Conservation (phyloP, 2,329 filamentous ascomycete genomes). For the Lachnellula subtilissima region DNA sequence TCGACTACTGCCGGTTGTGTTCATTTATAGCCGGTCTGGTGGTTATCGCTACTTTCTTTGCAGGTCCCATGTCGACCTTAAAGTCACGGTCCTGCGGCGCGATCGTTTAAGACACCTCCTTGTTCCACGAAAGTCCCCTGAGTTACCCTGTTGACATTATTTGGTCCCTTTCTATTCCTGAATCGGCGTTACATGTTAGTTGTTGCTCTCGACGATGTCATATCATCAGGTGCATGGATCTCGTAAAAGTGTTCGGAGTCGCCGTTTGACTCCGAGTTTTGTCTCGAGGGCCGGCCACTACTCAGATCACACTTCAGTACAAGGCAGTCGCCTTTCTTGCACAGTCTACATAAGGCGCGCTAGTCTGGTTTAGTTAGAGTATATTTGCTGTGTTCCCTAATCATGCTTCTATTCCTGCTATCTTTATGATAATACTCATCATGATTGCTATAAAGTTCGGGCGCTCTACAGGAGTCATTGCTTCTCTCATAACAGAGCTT, state of each 20-base stretch:
- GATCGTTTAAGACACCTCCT: not conserved
- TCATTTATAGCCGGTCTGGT: too few species aligned
- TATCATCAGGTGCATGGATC: not conserved
- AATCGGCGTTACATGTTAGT: not conserved
- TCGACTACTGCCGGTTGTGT: too few species aligned
- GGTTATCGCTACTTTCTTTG: not conserved
- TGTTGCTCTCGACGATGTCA: not conserved
- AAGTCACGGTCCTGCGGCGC: not conserved
- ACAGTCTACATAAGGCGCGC: not conserved
- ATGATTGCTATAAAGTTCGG: not conserved
- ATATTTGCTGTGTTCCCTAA: not conserved
- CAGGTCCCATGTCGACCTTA: not conserved
- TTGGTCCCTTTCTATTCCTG: not conserved
- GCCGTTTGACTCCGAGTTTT: not conserved
- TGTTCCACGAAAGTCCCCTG: not conserved
- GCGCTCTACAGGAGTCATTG: not conserved
- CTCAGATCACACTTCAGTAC: not conserved
- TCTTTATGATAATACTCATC: not conserved
- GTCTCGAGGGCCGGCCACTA: not conserved
- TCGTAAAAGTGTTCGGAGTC: not conserved
- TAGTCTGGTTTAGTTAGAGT: not conserved
- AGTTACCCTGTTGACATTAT: not conserved
- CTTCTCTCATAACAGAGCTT: not conserved
- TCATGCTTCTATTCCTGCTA: not conserved
- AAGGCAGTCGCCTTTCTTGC: not conserved